Conservation (phyloP, 2,329 filamentous ascomycete species). For the Blastomyces parvus region DNA sequence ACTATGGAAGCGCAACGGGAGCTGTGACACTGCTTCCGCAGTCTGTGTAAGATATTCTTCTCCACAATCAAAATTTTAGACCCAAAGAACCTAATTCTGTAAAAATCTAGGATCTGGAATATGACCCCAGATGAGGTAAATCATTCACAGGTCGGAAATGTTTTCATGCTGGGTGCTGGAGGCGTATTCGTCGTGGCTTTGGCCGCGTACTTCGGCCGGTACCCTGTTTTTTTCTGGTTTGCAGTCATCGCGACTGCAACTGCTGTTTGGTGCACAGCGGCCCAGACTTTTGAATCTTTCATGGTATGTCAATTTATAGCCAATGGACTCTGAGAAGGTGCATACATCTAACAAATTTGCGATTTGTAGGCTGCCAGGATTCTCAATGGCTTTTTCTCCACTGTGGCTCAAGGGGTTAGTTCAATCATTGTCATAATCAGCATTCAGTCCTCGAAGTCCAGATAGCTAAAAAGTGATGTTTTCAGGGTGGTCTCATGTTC, state of each 20-base stretch:
- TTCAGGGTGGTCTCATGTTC: conserved; percentile 34
- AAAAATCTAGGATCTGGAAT: conserved; percentile 24
- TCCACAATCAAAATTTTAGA: not conserved
- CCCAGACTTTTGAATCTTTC: conserved; percentile 31
- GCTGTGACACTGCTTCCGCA: conserved; percentile 35
- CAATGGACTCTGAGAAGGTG: not conserved
- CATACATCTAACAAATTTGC: not conserved
- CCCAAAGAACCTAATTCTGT: not conserved
- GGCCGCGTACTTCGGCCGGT: conserved; percentile 37
- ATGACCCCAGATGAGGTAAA: conserved; percentile 33
- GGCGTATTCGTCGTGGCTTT: conserved; percentile 35
- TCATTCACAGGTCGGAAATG: conserved; percentile 34
- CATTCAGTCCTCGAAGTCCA: not conserved
- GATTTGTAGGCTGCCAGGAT: conserved; percentile 29
- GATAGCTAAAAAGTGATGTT: not conserved
- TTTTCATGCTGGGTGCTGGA: conserved; percentile 38
- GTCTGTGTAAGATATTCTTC: conserved; percentile 21
- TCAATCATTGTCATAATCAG: not conserved
- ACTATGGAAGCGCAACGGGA: conserved; percentile 36
- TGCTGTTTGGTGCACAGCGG: conserved; percentile 32
- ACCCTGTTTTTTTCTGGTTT: conserved; percentile 37
- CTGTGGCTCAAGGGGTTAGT: conserved; percentile 32
- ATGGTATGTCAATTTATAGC: conserved; percentile 18
- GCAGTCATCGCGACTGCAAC: conserved; percentile 29
- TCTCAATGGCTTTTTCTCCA: conserved; percentile 39